Base-by-base conservation (phyloP, 1,139 yeast genomes). In the Saccharomyces hybrid region DNA sequence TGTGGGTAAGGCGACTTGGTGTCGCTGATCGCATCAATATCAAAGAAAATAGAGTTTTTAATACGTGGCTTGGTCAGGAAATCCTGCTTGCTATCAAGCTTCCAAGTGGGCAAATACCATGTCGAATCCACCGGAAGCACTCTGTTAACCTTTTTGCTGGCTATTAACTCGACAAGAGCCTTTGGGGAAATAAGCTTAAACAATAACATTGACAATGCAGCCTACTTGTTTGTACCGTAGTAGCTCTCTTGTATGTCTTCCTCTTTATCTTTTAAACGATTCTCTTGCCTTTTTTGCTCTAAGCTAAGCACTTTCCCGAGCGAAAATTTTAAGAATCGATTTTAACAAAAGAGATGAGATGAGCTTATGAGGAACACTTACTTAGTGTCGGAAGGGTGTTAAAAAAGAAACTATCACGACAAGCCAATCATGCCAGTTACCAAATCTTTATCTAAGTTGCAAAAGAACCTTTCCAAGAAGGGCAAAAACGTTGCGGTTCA, bases 71-170 rank as follows among this genome's bases (percentile, higher is more conserved):
- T 56, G 42, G 78, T 76, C 55, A 75, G 69, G 67, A 76, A 84
- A 61, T 88, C 88, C 19, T 76, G 73, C 52, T 70, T 72, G 1
- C 86, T 95, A 61, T 80, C 76, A 52, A 80, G 75, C 9, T 85
- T 82, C 48, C 73, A 75, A 65, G 84, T 85, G 48, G 98, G 97
- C 82, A 91, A 78, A 69, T 82, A 89, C 98, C 98, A 93, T 0
- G 97, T 84, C 4, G 95, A 84, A 69, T 93, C 99, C 27, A 93
- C 74, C 0, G 96, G 86, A 9, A 87, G 71, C 9, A 86, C 78
- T 47, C 83, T 69, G 6, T n/a, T 13, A 46, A 3, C 48, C 48
- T 46, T 26, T 28, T 46, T 2, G 3, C 29, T 46, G 31, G 23
- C 31, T 6, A 46, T 28, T 19, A 67, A 51, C 41, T 63, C 62